These are phyloP conservation scores for Trichoderma asperellum DNA, from an alignment of 2,329 filamentous ascomycete genomes.

Conservation along the genomic window DNA sequence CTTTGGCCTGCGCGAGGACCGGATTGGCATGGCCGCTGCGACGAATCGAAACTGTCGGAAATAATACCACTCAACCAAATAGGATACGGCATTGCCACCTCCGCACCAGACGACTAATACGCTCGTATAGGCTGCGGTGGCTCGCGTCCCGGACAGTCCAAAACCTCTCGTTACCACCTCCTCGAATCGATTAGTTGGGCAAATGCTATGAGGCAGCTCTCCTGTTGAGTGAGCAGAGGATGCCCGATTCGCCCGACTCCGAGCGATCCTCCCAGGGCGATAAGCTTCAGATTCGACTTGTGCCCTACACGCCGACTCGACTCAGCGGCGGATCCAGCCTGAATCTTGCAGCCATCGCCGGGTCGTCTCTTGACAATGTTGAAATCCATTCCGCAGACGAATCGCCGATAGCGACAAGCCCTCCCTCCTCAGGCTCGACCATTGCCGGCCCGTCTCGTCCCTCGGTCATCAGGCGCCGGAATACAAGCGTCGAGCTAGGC, in stretches of 20 bases:
- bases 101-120: slow-evolving; percentile 11
- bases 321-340: slow-evolving; percentile 39
- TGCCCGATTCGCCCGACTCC: slow-evolving; percentile 40
- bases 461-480: slow-evolving; percentile 7
- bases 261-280: slow-evolving; percentile 39
- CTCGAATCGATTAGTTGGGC: slow-evolving; percentile 2
- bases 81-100: slow-evolving; percentile 1
- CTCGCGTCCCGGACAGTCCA: background rate
- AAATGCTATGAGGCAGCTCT: slow-evolving; percentile 34
- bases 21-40: slow-evolving; percentile 20
- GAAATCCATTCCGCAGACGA: slow-evolving; percentile 19
- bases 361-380: slow-evolving; percentile 10
- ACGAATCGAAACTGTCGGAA: slow-evolving; percentile 21
- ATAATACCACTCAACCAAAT: background rate
- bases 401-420: slow-evolving; percentile 6
- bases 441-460: background rate
- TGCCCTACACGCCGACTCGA: slow-evolving; percentile 46
- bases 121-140: background rate
- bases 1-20: slow-evolving; percentile 12
- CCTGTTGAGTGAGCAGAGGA: slow-evolving; percentile 40
- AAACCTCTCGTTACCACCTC: background rate
- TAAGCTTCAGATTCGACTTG: slow-evolving; percentile 44
- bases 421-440: slow-evolving; percentile 10
- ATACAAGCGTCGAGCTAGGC: background rate
- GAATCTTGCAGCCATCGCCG: background rate